phyloP scores from a whole-genome alignment of 176 grass and related monocot genomes.

The Paspalum vaginatum region DNA sequence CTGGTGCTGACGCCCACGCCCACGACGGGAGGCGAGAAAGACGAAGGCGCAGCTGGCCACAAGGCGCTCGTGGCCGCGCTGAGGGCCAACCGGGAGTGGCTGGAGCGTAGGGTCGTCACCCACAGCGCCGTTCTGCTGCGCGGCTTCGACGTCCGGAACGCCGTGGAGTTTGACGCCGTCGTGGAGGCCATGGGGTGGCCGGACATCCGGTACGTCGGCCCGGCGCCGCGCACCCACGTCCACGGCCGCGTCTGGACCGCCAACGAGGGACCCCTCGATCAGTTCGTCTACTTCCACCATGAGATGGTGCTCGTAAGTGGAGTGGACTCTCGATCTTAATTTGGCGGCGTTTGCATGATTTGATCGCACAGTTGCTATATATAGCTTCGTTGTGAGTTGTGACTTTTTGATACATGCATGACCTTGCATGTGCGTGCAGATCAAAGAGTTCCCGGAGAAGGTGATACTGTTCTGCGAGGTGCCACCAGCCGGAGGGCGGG shows the following conservation, averaged over 20 bases:
- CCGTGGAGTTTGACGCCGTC: slow-evolving; percentile 52
- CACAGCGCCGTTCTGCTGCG: slow-evolving; percentile 58
- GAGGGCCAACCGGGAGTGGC: slow-evolving; percentile 41
- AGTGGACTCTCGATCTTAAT: too few species aligned
- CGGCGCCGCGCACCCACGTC: slow-evolving; percentile 60
- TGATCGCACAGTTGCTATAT: too few species aligned
- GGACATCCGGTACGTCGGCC: slow-evolving; percentile 68
- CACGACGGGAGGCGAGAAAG: too few species aligned
- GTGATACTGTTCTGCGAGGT: slow-evolving; percentile 21
- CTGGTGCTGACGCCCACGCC: slow-evolving; percentile 39
- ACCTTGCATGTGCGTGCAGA: neutral
- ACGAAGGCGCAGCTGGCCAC: too few species aligned
- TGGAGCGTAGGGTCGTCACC: slow-evolving; percentile 48
- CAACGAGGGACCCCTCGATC: slow-evolving; percentile 63
- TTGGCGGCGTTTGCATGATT: too few species aligned
- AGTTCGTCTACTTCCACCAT: slow-evolving; percentile 81
- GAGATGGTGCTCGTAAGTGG: slow-evolving; percentile 54
- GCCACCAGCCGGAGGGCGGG: slow-evolving; percentile 54
- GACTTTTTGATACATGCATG: neutral
- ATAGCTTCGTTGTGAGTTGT: too few species aligned
- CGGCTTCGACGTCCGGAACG: slow-evolving; percentile 58
- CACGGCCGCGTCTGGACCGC: slow-evolving; percentile 70
- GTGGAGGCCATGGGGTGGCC: slow-evolving; percentile 61
- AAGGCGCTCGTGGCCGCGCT: slow-evolving; percentile 46
- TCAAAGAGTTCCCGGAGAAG: slow-evolving; percentile 17